phyloP scores from a whole-genome alignment of 169 alveolate genomes.

The Cryptosporidium ubiquitum region DNA sequence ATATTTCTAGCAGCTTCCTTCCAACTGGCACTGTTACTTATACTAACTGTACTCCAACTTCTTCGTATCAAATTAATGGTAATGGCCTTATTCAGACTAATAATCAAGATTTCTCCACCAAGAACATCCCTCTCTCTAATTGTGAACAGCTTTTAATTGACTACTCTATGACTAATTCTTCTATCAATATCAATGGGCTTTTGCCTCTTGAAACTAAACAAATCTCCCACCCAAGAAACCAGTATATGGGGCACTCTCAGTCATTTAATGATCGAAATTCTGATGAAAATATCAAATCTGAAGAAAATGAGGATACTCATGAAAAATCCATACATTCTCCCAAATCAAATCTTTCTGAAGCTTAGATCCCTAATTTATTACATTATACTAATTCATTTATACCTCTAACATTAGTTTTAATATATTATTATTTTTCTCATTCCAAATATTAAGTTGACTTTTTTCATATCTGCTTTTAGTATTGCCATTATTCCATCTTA shows the following conservation, averaged over 20 bases:
- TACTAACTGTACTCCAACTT: conserved; percentile 37
- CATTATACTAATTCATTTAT: background rate
- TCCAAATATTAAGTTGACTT: too few species aligned
- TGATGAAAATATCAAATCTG: background rate
- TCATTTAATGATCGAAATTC: background rate
- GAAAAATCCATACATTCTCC: background rate
- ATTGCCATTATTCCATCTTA: too few species aligned
- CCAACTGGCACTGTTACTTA: conserved; percentile 61
- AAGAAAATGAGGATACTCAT: background rate
- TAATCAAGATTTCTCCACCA: background rate
- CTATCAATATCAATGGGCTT: conserved; percentile 15
- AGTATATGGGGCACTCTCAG: background rate
- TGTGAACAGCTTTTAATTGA: background rate
- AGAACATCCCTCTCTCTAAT: background rate
- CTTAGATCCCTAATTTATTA: background rate
- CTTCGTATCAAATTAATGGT: conserved; percentile 6
- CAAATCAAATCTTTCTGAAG: background rate
- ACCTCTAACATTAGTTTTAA: background rate
- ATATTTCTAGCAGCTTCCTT: conserved; percentile 22
- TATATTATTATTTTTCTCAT: too few species aligned
- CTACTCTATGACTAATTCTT: background rate
- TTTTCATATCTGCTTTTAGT: background rate
- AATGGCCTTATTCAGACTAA: background rate
- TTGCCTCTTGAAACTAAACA: conserved; percentile 47
- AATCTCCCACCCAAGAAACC: conserved; percentile 28